These are phyloP conservation scores for Nyssa sinensis DNA, from an alignment of 148 eudicot species.

Conservation along the genomic window DNA sequence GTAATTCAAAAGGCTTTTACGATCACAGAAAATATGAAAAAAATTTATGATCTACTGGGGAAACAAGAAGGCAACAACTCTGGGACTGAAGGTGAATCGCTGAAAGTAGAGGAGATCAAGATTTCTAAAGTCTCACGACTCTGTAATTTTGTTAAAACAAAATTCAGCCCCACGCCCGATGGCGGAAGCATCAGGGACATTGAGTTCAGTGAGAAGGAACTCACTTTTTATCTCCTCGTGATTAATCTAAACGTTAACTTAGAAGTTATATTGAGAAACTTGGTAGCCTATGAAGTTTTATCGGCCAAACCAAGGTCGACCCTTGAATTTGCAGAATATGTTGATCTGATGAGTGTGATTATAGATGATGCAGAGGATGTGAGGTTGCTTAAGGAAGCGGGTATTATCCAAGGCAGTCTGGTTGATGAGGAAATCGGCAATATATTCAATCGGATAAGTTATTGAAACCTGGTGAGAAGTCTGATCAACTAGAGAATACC, in stretches of 20 bases:
- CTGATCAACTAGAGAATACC: constrained; percentile 21
- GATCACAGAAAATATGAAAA: background rate
- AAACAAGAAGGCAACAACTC: too few relatives aligned
- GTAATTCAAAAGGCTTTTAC: too few relatives aligned
- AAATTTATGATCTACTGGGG: constrained; percentile 1
- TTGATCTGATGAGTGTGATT: too few relatives aligned
- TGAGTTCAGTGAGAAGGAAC: background rate
- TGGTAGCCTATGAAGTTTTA: constrained; percentile 18
- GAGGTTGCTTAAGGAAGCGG: constrained; percentile 22
- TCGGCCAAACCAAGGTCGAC: constrained; percentile 12
- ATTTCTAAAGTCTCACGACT: constrained; percentile 27
- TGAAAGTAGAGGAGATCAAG: too few relatives aligned
- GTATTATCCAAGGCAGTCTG: constrained; percentile 21
- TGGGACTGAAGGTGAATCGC: too few relatives aligned
- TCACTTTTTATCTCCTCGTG: constrained; percentile 6
- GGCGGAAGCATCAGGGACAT: constrained; percentile 17
- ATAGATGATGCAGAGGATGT: too few relatives aligned
- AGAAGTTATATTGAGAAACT: too few relatives aligned
- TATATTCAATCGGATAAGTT: constrained; percentile 29
- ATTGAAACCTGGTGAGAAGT: constrained; percentile 14
- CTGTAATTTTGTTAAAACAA: background rate
- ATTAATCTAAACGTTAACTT: background rate
- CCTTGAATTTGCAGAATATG: constrained; percentile 23
- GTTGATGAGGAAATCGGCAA: constrained; percentile 25
- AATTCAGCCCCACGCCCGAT: constrained; percentile 7